Base-by-base conservation (phyloP, 495 filamentous ascomycete species). In the Arthonia radiata region DNA sequence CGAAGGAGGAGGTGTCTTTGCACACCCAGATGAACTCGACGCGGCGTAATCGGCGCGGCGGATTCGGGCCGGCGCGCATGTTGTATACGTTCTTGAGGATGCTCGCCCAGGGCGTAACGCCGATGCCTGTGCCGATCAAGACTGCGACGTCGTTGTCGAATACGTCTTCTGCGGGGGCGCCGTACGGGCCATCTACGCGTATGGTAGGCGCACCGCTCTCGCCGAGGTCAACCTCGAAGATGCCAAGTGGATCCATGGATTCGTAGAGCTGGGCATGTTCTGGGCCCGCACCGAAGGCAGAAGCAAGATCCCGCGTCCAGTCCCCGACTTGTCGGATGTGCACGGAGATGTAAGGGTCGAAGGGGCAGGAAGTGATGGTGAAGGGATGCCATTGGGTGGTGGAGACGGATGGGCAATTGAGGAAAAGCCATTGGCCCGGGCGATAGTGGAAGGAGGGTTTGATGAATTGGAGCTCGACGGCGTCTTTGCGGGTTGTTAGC, bases 11-110 rank as follows among this genome's bases (percentile, higher is more conserved):
- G 2, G 81, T 94, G 40, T 97, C 83, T 46, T 73, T 89, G 61
- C 89, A 94, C 30, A 94, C 70, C 86, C 86, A 99, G 55, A 94
- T 91, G 49, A 99, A 94, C 46, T 99, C 86, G 11, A 99, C 82
- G 46, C 86, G 71, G 28, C 81, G 71, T 22, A 99, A 64, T 43
- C 89, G 76, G 17, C 64, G 67, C 0, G 82, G 80, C 15, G 77
- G 72, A 47, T 91, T 79, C 9, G 79, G 79, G 17, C 65, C 63
- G 7, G 19, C 19, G 19, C 86, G 78, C 33, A 83, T 57, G 41
- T 99, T 81, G 76, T 78, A 99, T 54, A 99, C 94, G 46, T 90
- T 92, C 54, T 99, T 99, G 24, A 99, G 59, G 37, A 94, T 94
- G 8, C 76, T 69, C 4, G 86, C 86, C 81, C 86, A 99, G 3